Conservation (phyloP, 2,329 filamentous ascomycete genomes). For the Penicillium palitans region DNA sequence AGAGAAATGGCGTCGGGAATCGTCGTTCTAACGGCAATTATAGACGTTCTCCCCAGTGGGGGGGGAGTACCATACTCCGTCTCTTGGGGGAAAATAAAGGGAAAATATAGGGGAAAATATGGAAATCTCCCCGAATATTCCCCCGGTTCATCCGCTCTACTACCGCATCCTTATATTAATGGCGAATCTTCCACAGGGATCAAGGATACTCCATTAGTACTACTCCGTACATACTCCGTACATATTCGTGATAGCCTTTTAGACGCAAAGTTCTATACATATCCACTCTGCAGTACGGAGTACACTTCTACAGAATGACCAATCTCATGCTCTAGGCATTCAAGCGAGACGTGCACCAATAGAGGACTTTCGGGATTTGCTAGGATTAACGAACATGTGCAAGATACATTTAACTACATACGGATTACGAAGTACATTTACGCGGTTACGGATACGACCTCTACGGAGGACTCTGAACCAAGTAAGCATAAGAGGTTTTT, state of each 20-base stretch:
- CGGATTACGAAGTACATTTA: too few relatives aligned
- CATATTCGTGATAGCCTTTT: slow-evolving; percentile 2
- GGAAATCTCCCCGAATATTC: neutral
- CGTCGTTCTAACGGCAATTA: slow-evolving; percentile 3
- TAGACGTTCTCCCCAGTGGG: neutral
- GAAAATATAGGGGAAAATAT: neutral
- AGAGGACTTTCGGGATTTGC: slow-evolving; percentile 8
- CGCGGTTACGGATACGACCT: slow-evolving; percentile 1
- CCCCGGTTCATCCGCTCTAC: slow-evolving; percentile 13
- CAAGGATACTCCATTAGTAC: neutral
- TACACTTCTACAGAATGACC: slow-evolving; percentile 13
- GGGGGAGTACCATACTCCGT: neutral
- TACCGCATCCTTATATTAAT: slow-evolving; percentile 18
- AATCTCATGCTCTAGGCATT: slow-evolving; percentile 14
- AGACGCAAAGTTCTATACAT: neutral
- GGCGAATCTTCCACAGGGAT: slow-evolving; percentile 9
- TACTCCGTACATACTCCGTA: neutral
- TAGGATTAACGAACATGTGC: neutral
- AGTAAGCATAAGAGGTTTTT: neutral
- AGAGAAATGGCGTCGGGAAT: neutral
- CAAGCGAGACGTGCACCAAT: slow-evolving; percentile 9
- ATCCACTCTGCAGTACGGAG: slow-evolving; percentile 9
- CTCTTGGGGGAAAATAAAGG: neutral
- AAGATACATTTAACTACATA: neutral
- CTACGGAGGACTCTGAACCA: neutral